These are phyloP conservation scores for Erigeron canadensis DNA, from an alignment of 129 eudicot genomes.

Conservation along the genomic window DNA sequence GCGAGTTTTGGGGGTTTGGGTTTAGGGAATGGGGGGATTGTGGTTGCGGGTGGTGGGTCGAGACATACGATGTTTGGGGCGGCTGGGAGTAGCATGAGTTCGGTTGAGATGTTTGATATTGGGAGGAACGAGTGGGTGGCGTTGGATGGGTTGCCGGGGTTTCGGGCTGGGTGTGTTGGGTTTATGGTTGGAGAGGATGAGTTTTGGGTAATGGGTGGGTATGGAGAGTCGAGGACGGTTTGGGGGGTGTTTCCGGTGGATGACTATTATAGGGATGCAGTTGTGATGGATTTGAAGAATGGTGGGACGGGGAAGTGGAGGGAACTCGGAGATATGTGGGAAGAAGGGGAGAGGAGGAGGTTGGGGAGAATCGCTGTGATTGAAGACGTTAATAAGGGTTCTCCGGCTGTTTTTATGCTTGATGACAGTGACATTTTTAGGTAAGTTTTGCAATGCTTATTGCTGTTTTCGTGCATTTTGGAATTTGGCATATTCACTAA, in stretches of 20 bases:
- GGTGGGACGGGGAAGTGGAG: conserved; percentile 68
- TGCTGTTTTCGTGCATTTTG: background rate
- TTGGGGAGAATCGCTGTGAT: conserved; percentile 75
- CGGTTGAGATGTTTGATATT: conserved; percentile 86
- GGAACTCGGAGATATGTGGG: conserved; percentile 94
- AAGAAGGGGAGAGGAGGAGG: conserved; percentile 69
- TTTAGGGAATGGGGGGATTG: conserved; percentile 23
- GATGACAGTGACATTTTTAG: conserved; percentile 73
- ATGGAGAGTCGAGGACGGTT: conserved; percentile 85
- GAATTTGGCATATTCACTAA: background rate
- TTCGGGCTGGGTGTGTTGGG: conserved; percentile 93
- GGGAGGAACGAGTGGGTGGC: conserved; percentile 71
- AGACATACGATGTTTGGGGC: conserved; percentile 84
- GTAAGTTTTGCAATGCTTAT: conserved; percentile 34
- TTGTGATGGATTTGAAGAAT: conserved; percentile 70
- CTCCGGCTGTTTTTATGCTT: conserved; percentile 73
- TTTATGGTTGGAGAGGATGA: conserved; percentile 61
- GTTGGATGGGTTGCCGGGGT: conserved; percentile 69
- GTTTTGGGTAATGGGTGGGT: conserved; percentile 98
- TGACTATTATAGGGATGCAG: conserved; percentile 79
- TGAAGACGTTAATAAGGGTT: conserved; percentile 45
- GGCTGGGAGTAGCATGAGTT: conserved; percentile 86
- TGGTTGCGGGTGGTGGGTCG: conserved; percentile 96
- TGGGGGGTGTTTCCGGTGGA: conserved; percentile 94
- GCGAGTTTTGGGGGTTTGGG: conserved; percentile 39